Conservation (phyloP, 345 rosid genomes). For the Nasturtium officinale region DNA sequence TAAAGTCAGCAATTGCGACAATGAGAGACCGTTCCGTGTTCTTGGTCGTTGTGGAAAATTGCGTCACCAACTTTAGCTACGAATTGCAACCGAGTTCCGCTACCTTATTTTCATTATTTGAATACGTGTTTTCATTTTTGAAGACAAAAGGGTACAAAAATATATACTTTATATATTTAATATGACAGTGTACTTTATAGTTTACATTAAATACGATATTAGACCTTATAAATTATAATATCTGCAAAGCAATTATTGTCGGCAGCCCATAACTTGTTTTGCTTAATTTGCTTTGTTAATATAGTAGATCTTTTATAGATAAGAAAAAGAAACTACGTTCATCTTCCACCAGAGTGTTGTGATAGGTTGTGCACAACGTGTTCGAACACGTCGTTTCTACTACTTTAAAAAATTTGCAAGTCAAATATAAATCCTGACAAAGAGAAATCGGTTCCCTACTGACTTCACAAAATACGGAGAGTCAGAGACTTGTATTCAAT, state of each 20-base stretch:
- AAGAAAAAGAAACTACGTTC: conserved; percentile 6
- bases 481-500: not conserved
- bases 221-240: conserved; percentile 25
- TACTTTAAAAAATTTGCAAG: not conserved
- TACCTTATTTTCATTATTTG: conserved; percentile 6
- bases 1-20: conserved; percentile 37
- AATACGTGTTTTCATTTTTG: conserved; percentile 8
- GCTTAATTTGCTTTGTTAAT: not conserved
- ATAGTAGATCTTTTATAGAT: conserved; percentile 3
- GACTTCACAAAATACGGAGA: conserved; percentile 13
- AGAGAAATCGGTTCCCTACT: no score
- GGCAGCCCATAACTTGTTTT: conserved; percentile 39
- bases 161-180: not conserved
- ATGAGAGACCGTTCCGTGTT: conserved; percentile 13
- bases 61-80: conserved; percentile 27
- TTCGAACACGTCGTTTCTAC: conserved; percentile 35
- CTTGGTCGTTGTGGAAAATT: conserved; percentile 13
- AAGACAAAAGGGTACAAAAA: conserved; percentile 6
- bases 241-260: conserved; percentile 25
- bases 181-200: not conserved
- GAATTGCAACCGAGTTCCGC: conserved; percentile 24
- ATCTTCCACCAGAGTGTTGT: conserved; percentile 23
- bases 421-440: not conserved
- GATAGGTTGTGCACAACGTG: conserved; percentile 38
- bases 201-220: not conserved